Conservation (phyloP, 306 rosid genomes). For the Lablab purpureus region DNA sequence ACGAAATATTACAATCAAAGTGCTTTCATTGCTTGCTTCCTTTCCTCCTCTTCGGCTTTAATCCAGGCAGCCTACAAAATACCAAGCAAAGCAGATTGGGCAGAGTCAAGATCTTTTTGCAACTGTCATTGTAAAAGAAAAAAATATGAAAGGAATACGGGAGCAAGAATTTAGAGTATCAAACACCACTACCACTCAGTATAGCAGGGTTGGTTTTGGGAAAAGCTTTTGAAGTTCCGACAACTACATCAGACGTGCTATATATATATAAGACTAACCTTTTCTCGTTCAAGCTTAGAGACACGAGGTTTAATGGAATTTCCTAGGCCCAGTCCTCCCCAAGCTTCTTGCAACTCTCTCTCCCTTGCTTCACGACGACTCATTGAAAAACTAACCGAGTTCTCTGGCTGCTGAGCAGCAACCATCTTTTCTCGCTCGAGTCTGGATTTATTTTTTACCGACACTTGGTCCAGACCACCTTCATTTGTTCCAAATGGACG, state of each 20-base stretch:
- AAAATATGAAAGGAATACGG: neutral
- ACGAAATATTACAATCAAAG: constrained; percentile 22
- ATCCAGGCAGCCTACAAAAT: constrained; percentile 85
- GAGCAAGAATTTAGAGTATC: neutral
- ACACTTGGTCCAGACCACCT: constrained; percentile 68
- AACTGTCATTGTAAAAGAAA: neutral
- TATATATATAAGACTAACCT: constrained; percentile 59
- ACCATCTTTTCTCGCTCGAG: constrained; percentile 79
- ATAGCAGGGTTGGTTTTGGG: neutral
- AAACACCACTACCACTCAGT: constrained; percentile 1
- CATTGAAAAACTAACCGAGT: constrained; percentile 48
- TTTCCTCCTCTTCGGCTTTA: constrained; percentile 89
- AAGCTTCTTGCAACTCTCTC: constrained; percentile 77
- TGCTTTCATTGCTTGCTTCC: constrained; percentile 51
- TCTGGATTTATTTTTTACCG: constrained; percentile 75
- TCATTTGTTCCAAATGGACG: constrained; percentile 41
- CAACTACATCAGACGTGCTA: neutral
- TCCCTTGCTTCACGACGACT: constrained; percentile 83
- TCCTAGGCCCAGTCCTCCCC: constrained; percentile 91
- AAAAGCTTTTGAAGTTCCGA: neutral
- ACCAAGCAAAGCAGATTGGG: constrained; percentile 16
- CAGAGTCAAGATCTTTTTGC: constrained; percentile 36
- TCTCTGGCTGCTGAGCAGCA: constrained; percentile 65
- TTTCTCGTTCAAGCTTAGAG: constrained; percentile 84
- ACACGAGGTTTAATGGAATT: constrained; percentile 77